A percentile compares a stretch with the other conserved stretches of the same genome.
These are phyloP conservation scores for Akebia trifoliata DNA, from an alignment of 164 flowering plant genomes.

Conservation along the genomic window DNA sequence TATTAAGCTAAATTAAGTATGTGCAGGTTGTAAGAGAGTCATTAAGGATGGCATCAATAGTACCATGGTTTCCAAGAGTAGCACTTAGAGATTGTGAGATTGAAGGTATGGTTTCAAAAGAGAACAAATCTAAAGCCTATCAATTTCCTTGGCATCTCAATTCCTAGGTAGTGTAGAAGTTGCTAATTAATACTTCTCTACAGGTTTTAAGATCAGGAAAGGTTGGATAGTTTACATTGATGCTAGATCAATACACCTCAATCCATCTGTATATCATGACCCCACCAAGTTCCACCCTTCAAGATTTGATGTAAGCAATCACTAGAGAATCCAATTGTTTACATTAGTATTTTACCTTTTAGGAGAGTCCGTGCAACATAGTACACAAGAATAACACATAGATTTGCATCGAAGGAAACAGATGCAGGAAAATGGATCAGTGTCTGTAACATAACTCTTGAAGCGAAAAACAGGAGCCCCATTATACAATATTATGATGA, in stretches of 20 bases:
- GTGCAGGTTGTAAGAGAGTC: constrained; percentile 61
- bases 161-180: too few species aligned
- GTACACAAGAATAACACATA: too few species aligned
- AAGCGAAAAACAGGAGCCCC: too few species aligned
- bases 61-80: constrained; percentile 70
- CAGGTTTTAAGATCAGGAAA: constrained; percentile 48
- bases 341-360: too few species aligned
- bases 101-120: constrained; percentile 33
- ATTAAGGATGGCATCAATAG: constrained; percentile 54
- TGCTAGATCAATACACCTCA: constrained; percentile 50
- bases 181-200: background rate
- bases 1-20: background rate
- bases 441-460: too few species aligned
- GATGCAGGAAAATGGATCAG: too few species aligned
- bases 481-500: too few species aligned
- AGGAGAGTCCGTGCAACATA: too few species aligned
- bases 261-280: constrained; percentile 40
- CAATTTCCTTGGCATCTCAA: too few species aligned
- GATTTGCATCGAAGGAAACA: too few species aligned
- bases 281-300: constrained; percentile 50
- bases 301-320: constrained; percentile 58
- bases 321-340: too few species aligned
- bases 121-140: too few species aligned
- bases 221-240: constrained; percentile 64
- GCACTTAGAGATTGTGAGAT: constrained; percentile 49